Base-by-base conservation (phyloP, 78 protist species). In the Ministeria vibrans region DNA sequence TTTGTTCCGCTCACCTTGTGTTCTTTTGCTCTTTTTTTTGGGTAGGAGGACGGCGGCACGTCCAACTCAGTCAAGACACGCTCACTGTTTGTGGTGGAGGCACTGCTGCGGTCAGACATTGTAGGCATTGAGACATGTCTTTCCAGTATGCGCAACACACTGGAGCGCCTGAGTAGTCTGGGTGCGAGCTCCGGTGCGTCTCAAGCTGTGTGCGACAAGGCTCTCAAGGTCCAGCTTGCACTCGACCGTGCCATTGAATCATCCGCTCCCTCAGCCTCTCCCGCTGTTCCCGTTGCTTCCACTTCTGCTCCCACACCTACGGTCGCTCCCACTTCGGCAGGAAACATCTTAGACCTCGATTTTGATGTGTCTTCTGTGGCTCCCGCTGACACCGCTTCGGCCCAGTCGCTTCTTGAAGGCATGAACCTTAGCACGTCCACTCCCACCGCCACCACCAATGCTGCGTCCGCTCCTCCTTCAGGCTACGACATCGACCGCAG, bases 81-180 rank as follows among this genome's bases (percentile, higher is more conserved):
- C n/a, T n/a, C 71, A 41, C 71, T 63, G 71, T 63, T 25, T 20
- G 71, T 63, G n/a, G 39, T 63, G 43, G 71, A 63, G 41, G 34
- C 71, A 4, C 71, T 63, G n/a, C 41, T 63, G 2, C 71, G 41
- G 15, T 63, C 71, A 41, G 71, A 63, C 41, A 7, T 63, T 28
- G 20, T 25, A 2, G 39, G 7, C 43, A 63, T 63, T 11, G 1
- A 34, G n/a, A 11, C 3, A 25, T 4, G 7, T 18, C 2, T 63
- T 18, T 6, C 9, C 71, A 34, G 43, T 20, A 27, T 32, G 25
- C 71, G 41, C 43, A 6, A 32, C 71, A 34, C 71, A 1, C 3
- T 27, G 43, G 34, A 32, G 22, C 28, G 32, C 32, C 25, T 23
- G 39, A 63, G 34, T 41, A 7, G n/a, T n/a, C n/a, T n/a, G n/a